phyloP scores from a whole-genome alignment of 2,329 filamentous ascomycete genomes.

The Leptographium lundbergii region DNA sequence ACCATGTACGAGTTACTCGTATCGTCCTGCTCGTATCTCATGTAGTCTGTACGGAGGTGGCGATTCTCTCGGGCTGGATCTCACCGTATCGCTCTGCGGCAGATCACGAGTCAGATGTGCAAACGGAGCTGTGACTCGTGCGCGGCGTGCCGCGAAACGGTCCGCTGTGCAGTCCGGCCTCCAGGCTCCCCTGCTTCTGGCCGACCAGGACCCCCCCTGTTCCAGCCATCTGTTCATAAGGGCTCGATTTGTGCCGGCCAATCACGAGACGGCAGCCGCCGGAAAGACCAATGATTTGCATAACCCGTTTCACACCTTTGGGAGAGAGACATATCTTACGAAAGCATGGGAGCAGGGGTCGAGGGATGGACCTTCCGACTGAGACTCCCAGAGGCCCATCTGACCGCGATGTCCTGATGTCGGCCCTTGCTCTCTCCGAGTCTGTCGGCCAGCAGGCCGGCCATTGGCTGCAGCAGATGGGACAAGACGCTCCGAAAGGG shows the following conservation, averaged over 20 bases:
- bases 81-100: background rate
- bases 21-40: background rate
- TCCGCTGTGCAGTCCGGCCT: slow-evolving; percentile 7
- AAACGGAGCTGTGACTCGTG: background rate
- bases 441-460: background rate
- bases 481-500: background rate
- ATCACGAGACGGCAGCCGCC: slow-evolving; percentile 3
- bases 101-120: background rate
- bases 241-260: slow-evolving; percentile 1
- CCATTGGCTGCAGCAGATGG: background rate
- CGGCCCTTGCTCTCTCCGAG: background rate
- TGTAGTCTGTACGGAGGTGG: background rate
- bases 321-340: background rate
- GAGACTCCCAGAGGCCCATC: no score
- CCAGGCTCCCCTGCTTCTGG: background rate
- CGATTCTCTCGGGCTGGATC: background rate
- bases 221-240: background rate
- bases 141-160: slow-evolving; percentile 7
- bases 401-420: background rate
- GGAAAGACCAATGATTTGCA: slow-evolving; percentile 9
- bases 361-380: background rate
- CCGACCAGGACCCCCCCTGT: background rate
- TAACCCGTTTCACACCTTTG: slow-evolving; percentile 4
- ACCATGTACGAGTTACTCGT: background rate
- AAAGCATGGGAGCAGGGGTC: background rate